These are phyloP conservation scores for Chrysanthemum lavandulifolium DNA, from an alignment of 129 eudicot species.

Conservation along the genomic window DNA sequence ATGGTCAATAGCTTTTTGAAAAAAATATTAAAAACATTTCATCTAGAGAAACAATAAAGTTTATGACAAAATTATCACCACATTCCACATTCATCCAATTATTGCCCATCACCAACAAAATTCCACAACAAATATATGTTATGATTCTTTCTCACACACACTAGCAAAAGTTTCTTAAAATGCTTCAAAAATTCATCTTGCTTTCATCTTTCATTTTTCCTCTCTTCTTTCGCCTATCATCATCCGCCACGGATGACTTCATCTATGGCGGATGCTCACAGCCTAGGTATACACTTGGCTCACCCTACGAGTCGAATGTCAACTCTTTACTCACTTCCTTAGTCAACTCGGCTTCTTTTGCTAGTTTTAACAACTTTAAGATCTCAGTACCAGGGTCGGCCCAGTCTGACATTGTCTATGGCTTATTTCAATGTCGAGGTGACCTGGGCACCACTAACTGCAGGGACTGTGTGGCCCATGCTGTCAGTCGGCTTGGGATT, in stretches of 20 bases:
- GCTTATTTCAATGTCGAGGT: constrained; percentile 77
- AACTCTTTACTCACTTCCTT: constrained; percentile 69
- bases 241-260: constrained; percentile 49
- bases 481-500: constrained; percentile 65
- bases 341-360: constrained; percentile 66
- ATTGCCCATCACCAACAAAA: constrained; percentile 37
- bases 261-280: constrained; percentile 76
- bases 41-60: not conserved
- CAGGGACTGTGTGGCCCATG: constrained; percentile 50
- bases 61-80: constrained; percentile 21
- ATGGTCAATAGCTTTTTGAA: not conserved
- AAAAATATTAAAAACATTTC: not conserved
- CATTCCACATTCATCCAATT: constrained; percentile 35
- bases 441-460: constrained; percentile 55
- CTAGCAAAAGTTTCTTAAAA: constrained; percentile 21
- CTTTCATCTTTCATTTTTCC: constrained; percentile 32
- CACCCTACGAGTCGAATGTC: constrained; percentile 65
- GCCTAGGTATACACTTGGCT: constrained; percentile 40
- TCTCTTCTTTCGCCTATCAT: constrained; percentile 32
- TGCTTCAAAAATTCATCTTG: constrained; percentile 25
- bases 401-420: constrained; percentile 58
- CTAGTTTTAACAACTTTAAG: constrained; percentile 62
- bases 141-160: constrained; percentile 21
- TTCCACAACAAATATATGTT: constrained; percentile 32
- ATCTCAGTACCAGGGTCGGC: constrained; percentile 71